Conservation (phyloP, 2,329 filamentous ascomycete genomes). For the Parastagonospora avenae region DNA sequence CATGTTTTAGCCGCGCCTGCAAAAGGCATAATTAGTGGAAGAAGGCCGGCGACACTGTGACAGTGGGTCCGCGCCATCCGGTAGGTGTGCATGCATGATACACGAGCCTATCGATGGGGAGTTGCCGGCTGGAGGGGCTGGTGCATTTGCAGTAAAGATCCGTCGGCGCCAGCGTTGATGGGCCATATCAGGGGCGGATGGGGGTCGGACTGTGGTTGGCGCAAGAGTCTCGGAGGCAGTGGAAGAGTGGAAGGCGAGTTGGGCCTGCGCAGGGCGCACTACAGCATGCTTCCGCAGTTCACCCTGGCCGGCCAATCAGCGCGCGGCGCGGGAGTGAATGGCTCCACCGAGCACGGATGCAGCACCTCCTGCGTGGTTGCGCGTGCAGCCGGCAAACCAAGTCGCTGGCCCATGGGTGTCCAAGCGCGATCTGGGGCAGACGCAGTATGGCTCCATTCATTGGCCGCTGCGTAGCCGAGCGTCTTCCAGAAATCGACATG, state of each 20-base stretch:
- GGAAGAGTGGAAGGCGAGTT: slow-evolving; percentile 21
- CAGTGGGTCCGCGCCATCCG: slow-evolving; percentile 21
- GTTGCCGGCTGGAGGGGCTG: slow-evolving; percentile 7
- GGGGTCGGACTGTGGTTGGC: slow-evolving; percentile 35
- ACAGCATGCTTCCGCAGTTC: slow-evolving; percentile 19
- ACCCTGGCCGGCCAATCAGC: slow-evolving; percentile 15
- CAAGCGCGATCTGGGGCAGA: slow-evolving; percentile 43
- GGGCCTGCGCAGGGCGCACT: slow-evolving; percentile 11
- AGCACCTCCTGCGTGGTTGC: slow-evolving; percentile 34
- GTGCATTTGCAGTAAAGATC: slow-evolving; percentile 24
- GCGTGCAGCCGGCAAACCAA: slow-evolving; percentile 39
- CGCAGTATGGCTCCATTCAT: slow-evolving; percentile 21
- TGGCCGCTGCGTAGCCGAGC: slow-evolving; percentile 30
- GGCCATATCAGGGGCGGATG: slow-evolving; percentile 30
- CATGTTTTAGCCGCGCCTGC: slow-evolving; percentile 42
- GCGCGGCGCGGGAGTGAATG: slow-evolving; percentile 4
- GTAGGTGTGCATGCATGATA: slow-evolving; percentile 12
- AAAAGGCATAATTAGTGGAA: slow-evolving; percentile 27
- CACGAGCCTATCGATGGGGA: slow-evolving; percentile 12
- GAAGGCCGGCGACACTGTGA: slow-evolving; percentile 22
- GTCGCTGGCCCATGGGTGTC: slow-evolving; percentile 35
- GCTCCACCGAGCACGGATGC: slow-evolving; percentile 24
- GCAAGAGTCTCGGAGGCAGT: slow-evolving; percentile 37
- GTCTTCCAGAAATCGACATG: slow-evolving; percentile 43
- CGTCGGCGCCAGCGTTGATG: slow-evolving; percentile 21